Percentiles rank a stretch among this genome's conserved stretches.
Evolutionary conservation across 768 basidiomycete species (phyloP).

Genomic region (Flagelloscypha sp.): DNA sequence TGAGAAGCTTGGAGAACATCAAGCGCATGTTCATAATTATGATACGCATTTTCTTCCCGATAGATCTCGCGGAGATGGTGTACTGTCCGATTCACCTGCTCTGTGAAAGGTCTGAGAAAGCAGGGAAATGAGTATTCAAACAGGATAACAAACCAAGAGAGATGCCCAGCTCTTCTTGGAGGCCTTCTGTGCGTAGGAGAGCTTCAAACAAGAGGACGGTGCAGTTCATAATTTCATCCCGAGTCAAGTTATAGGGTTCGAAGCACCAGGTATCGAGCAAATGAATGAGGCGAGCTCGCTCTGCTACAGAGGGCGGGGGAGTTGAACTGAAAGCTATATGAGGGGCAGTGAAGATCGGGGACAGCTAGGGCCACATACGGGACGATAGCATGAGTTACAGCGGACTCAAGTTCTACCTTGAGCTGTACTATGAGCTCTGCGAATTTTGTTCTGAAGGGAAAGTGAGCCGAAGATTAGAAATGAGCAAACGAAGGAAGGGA

Average conservation of each 20-base stretch:
- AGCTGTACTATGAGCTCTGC: slow-evolving; percentile 53
- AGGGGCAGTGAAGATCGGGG: slow-evolving; percentile 11
- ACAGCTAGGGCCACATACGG: slow-evolving; percentile 11
- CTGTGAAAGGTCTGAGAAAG: slow-evolving; percentile 30
- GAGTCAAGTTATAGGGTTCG: slow-evolving; percentile 75
- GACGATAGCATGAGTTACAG: slow-evolving; percentile 16
- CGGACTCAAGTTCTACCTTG: slow-evolving; percentile 11
- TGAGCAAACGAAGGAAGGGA: slow-evolving; percentile 10
- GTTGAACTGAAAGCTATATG: slow-evolving; percentile 39
- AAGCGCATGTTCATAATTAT: slow-evolving; percentile 95
- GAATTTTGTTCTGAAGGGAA: slow-evolving; percentile 41
- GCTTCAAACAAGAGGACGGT: slow-evolving; percentile 83
- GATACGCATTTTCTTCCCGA: slow-evolving; percentile 86
- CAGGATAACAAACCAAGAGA: slow-evolving; percentile 42
- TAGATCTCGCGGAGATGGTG: slow-evolving; percentile 89
- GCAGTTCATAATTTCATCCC: slow-evolving; percentile 76
- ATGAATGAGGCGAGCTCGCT: slow-evolving; percentile 55
- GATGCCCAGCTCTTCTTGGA: slow-evolving; percentile 49
- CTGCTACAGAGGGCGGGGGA: slow-evolving; percentile 36
- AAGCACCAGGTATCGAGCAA: slow-evolving; percentile 81
- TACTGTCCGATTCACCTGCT: slow-evolving; percentile 68
- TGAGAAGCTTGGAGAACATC: slow-evolving; percentile 94
- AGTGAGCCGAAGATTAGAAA: slow-evolving; percentile 7
- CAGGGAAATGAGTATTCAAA: slow-evolving; percentile 13
- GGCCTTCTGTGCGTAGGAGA: slow-evolving; percentile 70